These are phyloP conservation scores for Dinochytrium kinnereticum DNA, from an alignment of 371 early-diverging fungal genomes.

Conservation along the genomic window DNA sequence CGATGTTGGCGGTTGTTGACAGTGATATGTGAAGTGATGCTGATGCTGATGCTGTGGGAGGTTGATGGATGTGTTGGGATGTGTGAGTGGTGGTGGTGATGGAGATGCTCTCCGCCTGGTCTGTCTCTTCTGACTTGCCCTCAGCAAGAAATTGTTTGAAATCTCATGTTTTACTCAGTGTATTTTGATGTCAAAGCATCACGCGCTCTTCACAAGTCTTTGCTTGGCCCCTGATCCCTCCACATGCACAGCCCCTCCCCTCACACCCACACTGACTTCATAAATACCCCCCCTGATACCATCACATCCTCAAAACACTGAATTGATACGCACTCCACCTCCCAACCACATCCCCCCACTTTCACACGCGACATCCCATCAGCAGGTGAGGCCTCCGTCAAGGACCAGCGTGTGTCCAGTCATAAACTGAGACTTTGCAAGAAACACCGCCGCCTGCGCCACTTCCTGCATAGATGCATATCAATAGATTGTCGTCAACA, in stretches of 20 bases:
- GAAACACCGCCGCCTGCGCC: slow-evolving; percentile 68
- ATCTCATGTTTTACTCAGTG: too few relatives aligned
- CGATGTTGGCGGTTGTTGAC: neutral
- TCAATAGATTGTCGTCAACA: neutral
- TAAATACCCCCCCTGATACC: neutral
- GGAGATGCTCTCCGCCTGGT: too few relatives aligned
- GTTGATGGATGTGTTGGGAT: too few relatives aligned
- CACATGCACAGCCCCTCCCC: neutral
- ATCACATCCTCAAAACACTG: neutral
- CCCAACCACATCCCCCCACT: neutral
- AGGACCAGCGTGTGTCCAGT: slow-evolving; percentile 74
- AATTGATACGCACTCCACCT: neutral
- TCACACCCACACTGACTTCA: neutral
- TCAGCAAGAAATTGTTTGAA: too few relatives aligned
- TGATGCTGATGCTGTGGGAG: slow-evolving; percentile 2
- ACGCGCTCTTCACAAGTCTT: too few relatives aligned
- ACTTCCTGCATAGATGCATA: slow-evolving; percentile 57
- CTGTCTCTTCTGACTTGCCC: too few relatives aligned
- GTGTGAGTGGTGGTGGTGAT: too few relatives aligned
- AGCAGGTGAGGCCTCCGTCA: slow-evolving; percentile 71
- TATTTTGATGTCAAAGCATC: too few relatives aligned
- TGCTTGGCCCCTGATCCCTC: neutral
- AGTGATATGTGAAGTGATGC: too few relatives aligned
- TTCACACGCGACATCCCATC: neutral
- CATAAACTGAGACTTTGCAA: slow-evolving; percentile 69